Conservation (phyloP, 208 protist species). For the Phytomonas sp. region DNA sequence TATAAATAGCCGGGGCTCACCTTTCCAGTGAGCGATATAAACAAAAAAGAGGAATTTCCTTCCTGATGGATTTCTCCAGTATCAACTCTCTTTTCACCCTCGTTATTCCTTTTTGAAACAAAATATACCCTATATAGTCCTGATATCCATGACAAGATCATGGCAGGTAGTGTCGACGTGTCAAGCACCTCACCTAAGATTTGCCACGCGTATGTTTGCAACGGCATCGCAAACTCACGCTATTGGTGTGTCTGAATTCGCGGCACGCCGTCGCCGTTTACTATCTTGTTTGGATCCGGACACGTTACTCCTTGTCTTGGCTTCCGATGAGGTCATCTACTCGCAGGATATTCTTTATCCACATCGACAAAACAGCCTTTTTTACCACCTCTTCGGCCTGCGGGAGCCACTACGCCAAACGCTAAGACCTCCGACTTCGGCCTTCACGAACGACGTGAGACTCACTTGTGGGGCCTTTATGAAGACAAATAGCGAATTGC, state of each 20-base stretch:
- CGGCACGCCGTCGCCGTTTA: conserved; percentile 24
- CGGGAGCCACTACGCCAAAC: conserved; percentile 17
- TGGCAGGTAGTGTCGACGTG: not conserved
- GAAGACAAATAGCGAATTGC: conserved; percentile 7
- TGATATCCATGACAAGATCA: not conserved
- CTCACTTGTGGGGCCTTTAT: conserved; percentile 30
- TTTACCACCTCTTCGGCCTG: conserved; percentile 48
- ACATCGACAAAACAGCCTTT: conserved; percentile 33
- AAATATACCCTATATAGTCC: not conserved
- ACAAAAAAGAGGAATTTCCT: not conserved
- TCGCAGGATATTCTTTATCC: conserved; percentile 32
- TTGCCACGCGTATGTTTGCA: not conserved
- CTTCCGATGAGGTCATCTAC: conserved; percentile 19
- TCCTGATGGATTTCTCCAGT: not conserved
- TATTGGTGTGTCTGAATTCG: conserved; percentile 15
- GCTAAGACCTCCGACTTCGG: conserved; percentile 13
- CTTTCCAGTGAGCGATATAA: not conserved
- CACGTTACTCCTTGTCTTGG: conserved; percentile 31
- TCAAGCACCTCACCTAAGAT: not conserved
- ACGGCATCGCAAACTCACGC: not conserved
- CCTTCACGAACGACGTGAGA: conserved; percentile 11
- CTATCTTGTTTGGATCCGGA: conserved; percentile 22
- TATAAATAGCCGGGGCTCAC: not conserved
- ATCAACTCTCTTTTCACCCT: not conserved
- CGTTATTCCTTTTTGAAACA: not conserved